Evolutionary conservation across 2,329 filamentous ascomycete genomes (phyloP).

Genomic region (Exophiala alcalophila): DNA sequence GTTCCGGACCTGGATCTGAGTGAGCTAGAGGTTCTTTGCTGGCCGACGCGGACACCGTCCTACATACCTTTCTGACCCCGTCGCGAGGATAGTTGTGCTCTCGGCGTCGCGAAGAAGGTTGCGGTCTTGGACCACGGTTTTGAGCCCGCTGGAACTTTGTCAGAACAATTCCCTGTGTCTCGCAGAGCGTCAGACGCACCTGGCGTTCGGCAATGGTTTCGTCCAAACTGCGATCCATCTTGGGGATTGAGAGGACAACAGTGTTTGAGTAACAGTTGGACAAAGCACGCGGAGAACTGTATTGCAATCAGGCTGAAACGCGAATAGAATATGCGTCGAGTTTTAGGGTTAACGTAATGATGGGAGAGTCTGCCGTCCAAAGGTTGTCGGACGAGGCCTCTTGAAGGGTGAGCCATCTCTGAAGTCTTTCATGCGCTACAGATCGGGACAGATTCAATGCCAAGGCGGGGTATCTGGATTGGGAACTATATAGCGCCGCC

Average conservation of each 20-base stretch:
- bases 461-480: too few species aligned
- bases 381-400: too few species aligned
- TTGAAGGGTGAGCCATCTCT: too few species aligned
- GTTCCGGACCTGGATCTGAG: slow-evolving; percentile 21
- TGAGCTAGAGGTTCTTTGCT: slow-evolving; percentile 38
- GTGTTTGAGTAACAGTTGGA: too few species aligned
- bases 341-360: too few species aligned
- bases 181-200: slow-evolving; percentile 41
- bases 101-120: slow-evolving; percentile 38
- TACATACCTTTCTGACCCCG: slow-evolving; percentile 80
- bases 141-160: slow-evolving; percentile 7
- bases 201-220: slow-evolving; percentile 62
- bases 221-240: slow-evolving; percentile 66
- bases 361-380: too few species aligned
- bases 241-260: slow-evolving; percentile 1
- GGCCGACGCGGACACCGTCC: slow-evolving; percentile 40
- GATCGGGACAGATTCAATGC: too few species aligned
- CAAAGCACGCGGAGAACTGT: too few species aligned
- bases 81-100: slow-evolving; percentile 66
- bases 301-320: too few species aligned
- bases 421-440: too few species aligned
- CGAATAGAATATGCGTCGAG: too few species aligned
- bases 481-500: too few species aligned
- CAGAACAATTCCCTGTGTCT: slow-evolving; percentile 4
- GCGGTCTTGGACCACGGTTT: slow-evolving; percentile 38